phyloP scores from a whole-genome alignment of 495 filamentous ascomycete species.

The Penicillium atrosanguineum region DNA sequence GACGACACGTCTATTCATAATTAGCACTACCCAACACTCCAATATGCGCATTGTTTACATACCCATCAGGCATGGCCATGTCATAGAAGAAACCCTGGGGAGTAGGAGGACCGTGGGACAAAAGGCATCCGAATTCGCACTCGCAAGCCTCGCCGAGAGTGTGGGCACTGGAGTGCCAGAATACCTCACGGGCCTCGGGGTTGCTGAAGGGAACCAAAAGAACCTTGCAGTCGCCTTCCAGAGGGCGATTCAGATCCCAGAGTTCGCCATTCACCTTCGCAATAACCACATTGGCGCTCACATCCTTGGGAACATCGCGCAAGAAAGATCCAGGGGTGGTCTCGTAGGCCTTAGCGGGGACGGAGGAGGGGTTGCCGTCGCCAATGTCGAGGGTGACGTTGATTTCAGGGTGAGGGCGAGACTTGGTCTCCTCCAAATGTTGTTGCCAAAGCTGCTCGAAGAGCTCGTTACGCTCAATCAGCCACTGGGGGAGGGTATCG shows the following conservation, averaged over 20 bases:
- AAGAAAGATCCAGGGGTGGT: conserved; percentile 54
- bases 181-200: conserved; percentile 78
- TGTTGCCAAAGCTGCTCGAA: conserved; percentile 87
- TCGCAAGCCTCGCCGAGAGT: conserved; percentile 92
- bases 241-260: conserved; percentile 88
- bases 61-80: conserved; percentile 78
- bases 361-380: conserved; percentile 39
- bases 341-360: conserved; percentile 52
- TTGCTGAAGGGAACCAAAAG: conserved; percentile 81
- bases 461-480: conserved; percentile 76
- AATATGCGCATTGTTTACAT: conserved; percentile 13
- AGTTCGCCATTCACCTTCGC: conserved; percentile 77
- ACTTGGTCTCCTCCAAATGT: conserved; percentile 66
- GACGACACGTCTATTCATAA: conserved; percentile 55
- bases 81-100: conserved; percentile 98
- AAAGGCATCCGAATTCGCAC: conserved; percentile 79
- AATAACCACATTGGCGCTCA: conserved; percentile 61
- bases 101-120: conserved; percentile 90
- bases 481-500: conserved; percentile 69
- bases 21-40: background rate
- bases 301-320: conserved; percentile 50
- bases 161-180: conserved; percentile 93
- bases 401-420: conserved; percentile 46
- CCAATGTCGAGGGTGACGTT: conserved; percentile 50
- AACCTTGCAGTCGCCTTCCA: conserved; percentile 73